Base-by-base conservation (phyloP, 2,329 filamentous ascomycete species). In the Neoscytalidium dimidiatum region DNA sequence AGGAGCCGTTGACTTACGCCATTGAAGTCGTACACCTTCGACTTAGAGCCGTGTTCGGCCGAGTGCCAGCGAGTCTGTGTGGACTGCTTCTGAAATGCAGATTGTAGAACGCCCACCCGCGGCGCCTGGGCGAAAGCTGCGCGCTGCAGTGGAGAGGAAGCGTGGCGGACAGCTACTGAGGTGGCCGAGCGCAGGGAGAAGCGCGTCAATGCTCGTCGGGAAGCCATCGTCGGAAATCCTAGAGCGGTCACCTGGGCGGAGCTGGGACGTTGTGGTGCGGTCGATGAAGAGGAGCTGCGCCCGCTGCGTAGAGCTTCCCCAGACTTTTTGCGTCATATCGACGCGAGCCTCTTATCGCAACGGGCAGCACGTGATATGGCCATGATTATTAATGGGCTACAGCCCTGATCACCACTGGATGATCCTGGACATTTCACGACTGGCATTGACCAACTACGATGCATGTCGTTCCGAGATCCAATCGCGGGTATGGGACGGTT, bases 321-420 rank as follows among this genome's bases (percentile, higher is more conserved):
- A 26, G 58, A 62, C 21, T 51, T 48, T 62, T 49, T 62, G 46
- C 58, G 58, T 62, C 58, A 62, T 51, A 62, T 38, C 58, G 44
- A 51, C 29, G 58, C 28, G 31, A 51, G 58, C 44, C 23, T 9
- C 38, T 44, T 44, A 46, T 46, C 41, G 13, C n/a, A n/a, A n/a
- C n/a, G 49, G 31, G 8, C 4, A 11, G 8, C 53, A 60, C 41
- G 38, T 33, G 56, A n/a, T n/a, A n/a, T n/a, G n/a, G n/a, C n/a
- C n/a, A n/a, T n/a, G n/a, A 60, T 41, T 14, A 8, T 3, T 17
- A 23, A 33, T 19, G 11, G 11, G 8, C 8, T 17, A 21, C 14
- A 1, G 41, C 28, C n/a, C 26, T 44, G 26, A 21, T 46, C 28
- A 7, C 23, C 46, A 38, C 56, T 29, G 53, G 56, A 31, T 46